These are phyloP conservation scores for Suillus plorans DNA, from an alignment of 768 basidiomycete genomes.

Conservation along the genomic window DNA sequence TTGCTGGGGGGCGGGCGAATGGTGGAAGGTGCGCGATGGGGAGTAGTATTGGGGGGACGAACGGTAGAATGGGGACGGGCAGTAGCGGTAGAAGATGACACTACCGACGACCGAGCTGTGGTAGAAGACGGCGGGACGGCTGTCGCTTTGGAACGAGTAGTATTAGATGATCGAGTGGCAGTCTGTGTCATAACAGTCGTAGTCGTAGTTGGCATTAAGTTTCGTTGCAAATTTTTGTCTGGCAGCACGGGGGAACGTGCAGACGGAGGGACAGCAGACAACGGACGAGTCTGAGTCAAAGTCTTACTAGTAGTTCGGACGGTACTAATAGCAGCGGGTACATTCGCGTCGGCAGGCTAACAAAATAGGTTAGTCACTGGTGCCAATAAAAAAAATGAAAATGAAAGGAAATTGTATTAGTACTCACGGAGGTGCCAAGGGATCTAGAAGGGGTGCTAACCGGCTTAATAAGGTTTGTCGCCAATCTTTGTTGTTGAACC, in stretches of 20 bases:
- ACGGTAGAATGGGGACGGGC: background rate
- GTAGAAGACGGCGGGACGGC: background rate
- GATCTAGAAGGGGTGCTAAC: background rate
- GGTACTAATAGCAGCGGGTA: background rate
- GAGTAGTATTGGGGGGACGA: background rate
- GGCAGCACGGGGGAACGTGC: background rate
- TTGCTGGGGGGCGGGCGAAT: constrained; percentile 17
- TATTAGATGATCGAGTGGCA: background rate
- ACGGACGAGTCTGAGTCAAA: background rate
- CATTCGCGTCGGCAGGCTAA: too few species aligned
- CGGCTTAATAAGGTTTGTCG: background rate
- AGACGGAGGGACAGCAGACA: background rate
- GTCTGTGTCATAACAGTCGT: background rate
- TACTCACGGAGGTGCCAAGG: constrained; percentile 19
- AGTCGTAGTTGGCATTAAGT: constrained; percentile 7
- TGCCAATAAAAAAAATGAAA: background rate
- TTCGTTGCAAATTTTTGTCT: constrained; percentile 9
- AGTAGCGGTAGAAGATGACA: background rate
- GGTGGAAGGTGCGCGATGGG: background rate
- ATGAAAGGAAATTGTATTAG: background rate
- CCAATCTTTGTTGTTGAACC: background rate
- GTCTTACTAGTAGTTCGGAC: background rate
- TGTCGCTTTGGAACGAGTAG: background rate
- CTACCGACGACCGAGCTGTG: background rate
- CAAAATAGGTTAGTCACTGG: constrained; percentile 12